Evolutionary conservation across 1,284 basidiomycete species (phyloP).

Genomic region (Phylloporus sp.): DNA sequence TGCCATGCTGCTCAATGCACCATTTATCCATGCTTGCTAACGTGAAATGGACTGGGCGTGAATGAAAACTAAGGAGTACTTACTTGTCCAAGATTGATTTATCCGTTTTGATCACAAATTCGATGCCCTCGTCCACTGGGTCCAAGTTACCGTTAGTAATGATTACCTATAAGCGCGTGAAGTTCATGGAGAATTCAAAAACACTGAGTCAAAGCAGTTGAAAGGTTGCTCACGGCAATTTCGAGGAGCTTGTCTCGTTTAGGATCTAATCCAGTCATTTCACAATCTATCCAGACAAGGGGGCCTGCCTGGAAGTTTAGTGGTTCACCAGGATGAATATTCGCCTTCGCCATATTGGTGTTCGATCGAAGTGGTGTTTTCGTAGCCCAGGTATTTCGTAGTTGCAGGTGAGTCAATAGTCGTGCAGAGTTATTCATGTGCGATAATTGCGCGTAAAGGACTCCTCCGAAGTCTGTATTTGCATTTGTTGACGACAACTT

Average conservation of each 20-base stretch:
- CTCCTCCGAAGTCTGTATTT: too few relatives aligned
- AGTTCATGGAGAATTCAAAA: too few relatives aligned
- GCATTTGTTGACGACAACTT: too few relatives aligned
- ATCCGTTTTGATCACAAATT: conserved; percentile 71
- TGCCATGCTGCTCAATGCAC: conserved; percentile 75
- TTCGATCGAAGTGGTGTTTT: not conserved
- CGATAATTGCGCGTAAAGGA: not conserved
- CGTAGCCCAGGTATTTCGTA: not conserved
- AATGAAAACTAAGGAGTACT: conserved; percentile 18
- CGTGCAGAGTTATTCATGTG: conserved; percentile 10
- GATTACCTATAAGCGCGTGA: conserved; percentile 56
- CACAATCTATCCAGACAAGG: conserved; percentile 88
- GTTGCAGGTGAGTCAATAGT: not conserved
- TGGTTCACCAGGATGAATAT: conserved; percentile 17
- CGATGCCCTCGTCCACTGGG: conserved; percentile 73
- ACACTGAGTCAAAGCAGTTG: not conserved
- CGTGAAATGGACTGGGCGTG: not conserved
- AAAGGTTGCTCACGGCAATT: conserved; percentile 57
- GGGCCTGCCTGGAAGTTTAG: conserved; percentile 63
- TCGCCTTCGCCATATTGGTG: conserved; percentile 13
- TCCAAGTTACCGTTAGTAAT: conserved; percentile 83
- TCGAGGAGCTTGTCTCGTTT: conserved; percentile 76
- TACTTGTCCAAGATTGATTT: conserved; percentile 67
- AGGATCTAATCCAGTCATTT: conserved; percentile 79
- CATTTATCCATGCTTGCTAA: conserved; percentile 70